Conservation (phyloP, 1,284 basidiomycete species). For the Apiotrichum montevideense region DNA sequence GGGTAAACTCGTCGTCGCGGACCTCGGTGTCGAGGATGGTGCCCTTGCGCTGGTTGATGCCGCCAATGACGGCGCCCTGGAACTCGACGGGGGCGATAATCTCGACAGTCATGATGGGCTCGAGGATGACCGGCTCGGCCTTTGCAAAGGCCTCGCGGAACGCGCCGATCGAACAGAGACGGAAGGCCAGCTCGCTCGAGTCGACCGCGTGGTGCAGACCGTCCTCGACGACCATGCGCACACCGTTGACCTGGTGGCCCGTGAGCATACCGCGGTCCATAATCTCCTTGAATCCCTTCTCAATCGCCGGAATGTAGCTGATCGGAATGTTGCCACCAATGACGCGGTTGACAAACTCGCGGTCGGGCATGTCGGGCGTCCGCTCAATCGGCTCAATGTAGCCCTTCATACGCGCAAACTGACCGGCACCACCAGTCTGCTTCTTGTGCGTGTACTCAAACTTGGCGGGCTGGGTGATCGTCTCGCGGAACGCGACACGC, state of each 20-base stretch:
- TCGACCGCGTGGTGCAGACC: slow-evolving; percentile 93
- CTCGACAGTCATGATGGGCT: slow-evolving; percentile 98
- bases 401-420: slow-evolving; percentile 90
- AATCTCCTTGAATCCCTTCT: slow-evolving; percentile 97
- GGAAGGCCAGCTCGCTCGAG: slow-evolving; percentile 94
- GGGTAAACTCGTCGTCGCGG: slow-evolving; percentile 93
- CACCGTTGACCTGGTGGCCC: slow-evolving; percentile 82
- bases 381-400: slow-evolving; percentile 85
- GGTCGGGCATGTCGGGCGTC: slow-evolving; percentile 74
- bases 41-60: slow-evolving; percentile 86
- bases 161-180: slow-evolving; percentile 80
- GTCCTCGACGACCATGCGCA: slow-evolving; percentile 83
- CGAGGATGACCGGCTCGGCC: slow-evolving; percentile 76
- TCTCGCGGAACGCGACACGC: slow-evolving; percentile 94
- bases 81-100: slow-evolving; percentile 94
- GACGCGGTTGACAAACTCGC: slow-evolving; percentile 79
- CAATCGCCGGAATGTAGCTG: slow-evolving; percentile 88
- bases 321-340: slow-evolving; percentile 89
- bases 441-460: slow-evolving; percentile 98
- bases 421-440: slow-evolving; percentile 94
- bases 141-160: slow-evolving; percentile 84
- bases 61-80: slow-evolving; percentile 94
- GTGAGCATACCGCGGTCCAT: slow-evolving; percentile 85
- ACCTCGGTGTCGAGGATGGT: slow-evolving; percentile 96
- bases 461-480: slow-evolving; percentile 70